Evolutionary conservation across 768 basidiomycete species (phyloP).

Genomic region (Mrakia gelida): DNA sequence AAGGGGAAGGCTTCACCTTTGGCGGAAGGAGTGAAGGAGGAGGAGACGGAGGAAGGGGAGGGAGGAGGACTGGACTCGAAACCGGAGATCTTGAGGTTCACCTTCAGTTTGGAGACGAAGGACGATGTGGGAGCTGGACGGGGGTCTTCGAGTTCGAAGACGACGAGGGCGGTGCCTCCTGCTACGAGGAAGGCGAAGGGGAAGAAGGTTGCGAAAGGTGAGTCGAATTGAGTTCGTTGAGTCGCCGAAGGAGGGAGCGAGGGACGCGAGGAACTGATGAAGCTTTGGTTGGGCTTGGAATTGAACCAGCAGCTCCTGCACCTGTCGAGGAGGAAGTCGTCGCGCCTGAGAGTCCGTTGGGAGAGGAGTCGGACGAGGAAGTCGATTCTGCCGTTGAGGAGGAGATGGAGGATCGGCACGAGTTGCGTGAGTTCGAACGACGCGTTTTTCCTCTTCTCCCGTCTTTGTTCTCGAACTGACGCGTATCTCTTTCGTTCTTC

Average conservation of each 20-base stretch:
- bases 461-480: neutral
- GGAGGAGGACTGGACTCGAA: neutral
- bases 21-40: neutral
- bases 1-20: neutral
- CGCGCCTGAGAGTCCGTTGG: neutral
- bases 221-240: neutral
- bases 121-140: neutral
- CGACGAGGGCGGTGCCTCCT: neutral
- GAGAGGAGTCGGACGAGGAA: neutral
- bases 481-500: neutral
- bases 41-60: neutral
- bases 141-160: neutral
- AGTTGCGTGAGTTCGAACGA: neutral
- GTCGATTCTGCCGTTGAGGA: neutral
- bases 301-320: neutral
- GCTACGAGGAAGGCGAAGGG: neutral
- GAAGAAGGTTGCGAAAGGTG: neutral
- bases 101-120: conserved; percentile 5
- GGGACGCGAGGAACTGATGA: neutral
- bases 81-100: neutral
- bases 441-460: neutral
- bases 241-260: neutral
- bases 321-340: neutral
- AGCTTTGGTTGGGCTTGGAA: neutral
- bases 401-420: neutral